Conservation (phyloP, 2,329 filamentous ascomycete species). For the Diaporthe velutina region DNA sequence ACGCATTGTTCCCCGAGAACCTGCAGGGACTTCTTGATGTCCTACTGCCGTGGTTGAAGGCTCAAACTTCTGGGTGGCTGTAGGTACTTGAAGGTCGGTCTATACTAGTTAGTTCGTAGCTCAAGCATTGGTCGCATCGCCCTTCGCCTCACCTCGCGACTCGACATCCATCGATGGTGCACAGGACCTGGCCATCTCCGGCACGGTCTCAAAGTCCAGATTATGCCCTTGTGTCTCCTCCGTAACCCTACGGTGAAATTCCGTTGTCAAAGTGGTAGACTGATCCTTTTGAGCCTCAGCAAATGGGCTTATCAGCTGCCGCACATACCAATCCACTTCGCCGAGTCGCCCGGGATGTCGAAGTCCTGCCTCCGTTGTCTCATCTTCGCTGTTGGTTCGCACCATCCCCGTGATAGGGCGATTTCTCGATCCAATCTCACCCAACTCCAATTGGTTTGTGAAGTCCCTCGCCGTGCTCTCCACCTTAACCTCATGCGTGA, state of each 20-base stretch:
- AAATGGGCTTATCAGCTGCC: background rate
- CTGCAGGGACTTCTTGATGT: constrained; percentile 3
- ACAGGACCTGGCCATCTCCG: background rate
- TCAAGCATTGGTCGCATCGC: background rate
- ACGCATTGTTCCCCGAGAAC: constrained; percentile 12
- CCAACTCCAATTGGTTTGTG: background rate
- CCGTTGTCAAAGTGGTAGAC: background rate
- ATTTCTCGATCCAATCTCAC: background rate
- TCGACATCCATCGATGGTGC: background rate
- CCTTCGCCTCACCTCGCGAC: background rate
- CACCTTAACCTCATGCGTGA: background rate
- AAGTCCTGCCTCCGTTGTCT: constrained; percentile 12
- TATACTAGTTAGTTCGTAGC: background rate
- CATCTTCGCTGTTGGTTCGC: background rate
- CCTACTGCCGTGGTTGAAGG: background rate
- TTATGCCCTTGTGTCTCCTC: background rate
- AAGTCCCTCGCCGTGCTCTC: background rate
- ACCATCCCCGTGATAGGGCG: background rate
- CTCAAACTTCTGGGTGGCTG: background rate
- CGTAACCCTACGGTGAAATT: background rate
- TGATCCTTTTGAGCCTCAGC: background rate
- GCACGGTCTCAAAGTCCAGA: background rate
- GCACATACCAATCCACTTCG: background rate
- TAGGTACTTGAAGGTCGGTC: background rate
- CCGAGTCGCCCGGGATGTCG: constrained; percentile 8